Conservation (phyloP, 345 rosid species). For the Euphorbia pulcherrima region DNA sequence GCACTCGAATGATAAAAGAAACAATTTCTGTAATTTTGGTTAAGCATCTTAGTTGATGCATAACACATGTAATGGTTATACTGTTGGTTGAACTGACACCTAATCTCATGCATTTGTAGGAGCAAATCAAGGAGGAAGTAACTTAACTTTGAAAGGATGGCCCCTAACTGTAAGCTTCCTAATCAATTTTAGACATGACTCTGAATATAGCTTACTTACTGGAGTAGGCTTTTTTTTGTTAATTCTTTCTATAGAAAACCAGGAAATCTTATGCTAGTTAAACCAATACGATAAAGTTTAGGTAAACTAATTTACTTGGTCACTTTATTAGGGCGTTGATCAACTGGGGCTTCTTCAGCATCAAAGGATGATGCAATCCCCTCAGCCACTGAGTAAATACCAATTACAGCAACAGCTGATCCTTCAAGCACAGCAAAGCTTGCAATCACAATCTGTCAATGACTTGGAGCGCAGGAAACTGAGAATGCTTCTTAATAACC, state of each 20-base stretch:
- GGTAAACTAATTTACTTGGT: slow-evolving; percentile 3
- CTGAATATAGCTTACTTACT: not conserved
- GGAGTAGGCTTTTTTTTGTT: not conserved
- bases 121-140: slow-evolving; percentile 48
- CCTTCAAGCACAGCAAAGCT: slow-evolving; percentile 53
- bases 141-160: slow-evolving; percentile 64
- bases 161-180: slow-evolving; percentile 49
- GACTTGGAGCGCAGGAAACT: slow-evolving; percentile 51
- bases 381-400: slow-evolving; percentile 41
- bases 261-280: not conserved
- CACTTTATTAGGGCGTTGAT: slow-evolving; percentile 43
- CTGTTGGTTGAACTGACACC: slow-evolving; percentile 8
- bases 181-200: not conserved
- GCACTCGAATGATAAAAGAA: too few species aligned
- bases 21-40: not conserved
- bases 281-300: not conserved
- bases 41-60: not conserved
- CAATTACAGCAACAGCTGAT: slow-evolving; percentile 52
- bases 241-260: not conserved
- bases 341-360: slow-evolving; percentile 49
- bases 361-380: slow-evolving; percentile 43
- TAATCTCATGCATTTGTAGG: slow-evolving; percentile 29
- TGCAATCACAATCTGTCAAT: slow-evolving; percentile 38
- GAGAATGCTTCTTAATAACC: slow-evolving; percentile 45
- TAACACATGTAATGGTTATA: not conserved